These are phyloP conservation scores for Saccharomyces hybrid DNA, from an alignment of 1,139 yeast genomes.

Conservation along the genomic window DNA sequence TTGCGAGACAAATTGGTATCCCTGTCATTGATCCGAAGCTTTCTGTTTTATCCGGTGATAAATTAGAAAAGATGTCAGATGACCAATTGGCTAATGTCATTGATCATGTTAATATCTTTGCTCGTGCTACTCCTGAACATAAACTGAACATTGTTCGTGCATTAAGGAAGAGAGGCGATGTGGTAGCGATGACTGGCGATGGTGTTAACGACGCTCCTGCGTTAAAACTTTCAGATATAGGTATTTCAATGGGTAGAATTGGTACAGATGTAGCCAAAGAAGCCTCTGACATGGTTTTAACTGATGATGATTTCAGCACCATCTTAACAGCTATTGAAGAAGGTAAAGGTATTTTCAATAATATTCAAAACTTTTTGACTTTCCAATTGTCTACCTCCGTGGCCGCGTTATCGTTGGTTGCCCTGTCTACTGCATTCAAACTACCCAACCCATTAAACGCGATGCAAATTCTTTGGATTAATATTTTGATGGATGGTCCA, in stretches of 20 bases:
- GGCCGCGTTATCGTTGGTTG: conserved; percentile 86
- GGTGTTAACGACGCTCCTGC: conserved; percentile 99
- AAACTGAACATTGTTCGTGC: conserved; percentile 88
- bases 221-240: conserved; percentile 88
- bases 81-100: conserved; percentile 66
- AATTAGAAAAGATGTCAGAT: conserved; percentile 62
- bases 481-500: conserved; percentile 97
- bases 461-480: conserved; percentile 97
- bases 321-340: conserved; percentile 88
- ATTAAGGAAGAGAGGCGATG: conserved; percentile 83
- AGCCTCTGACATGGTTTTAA: conserved; percentile 95
- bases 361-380: conserved; percentile 87
- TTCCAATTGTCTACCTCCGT: conserved; percentile 93
- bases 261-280: conserved; percentile 99
- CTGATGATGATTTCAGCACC: conserved; percentile 93
- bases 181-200: conserved; percentile 98
- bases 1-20: conserved; percentile 89
- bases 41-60: conserved; percentile 77
- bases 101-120: conserved; percentile 80
- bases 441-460: conserved; percentile 95
- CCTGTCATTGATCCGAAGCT: conserved; percentile 56
- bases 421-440: conserved; percentile 76
- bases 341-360: conserved; percentile 92
- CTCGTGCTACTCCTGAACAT: conserved; percentile 95
- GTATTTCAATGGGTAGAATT: conserved; percentile 92